A percentile compares a stretch with the other conserved stretches of the same genome.
Evolutionary conservation across 2,329 filamentous ascomycete genomes (phyloP).

Genomic region (Raffaelea ambrosiae): DNA sequence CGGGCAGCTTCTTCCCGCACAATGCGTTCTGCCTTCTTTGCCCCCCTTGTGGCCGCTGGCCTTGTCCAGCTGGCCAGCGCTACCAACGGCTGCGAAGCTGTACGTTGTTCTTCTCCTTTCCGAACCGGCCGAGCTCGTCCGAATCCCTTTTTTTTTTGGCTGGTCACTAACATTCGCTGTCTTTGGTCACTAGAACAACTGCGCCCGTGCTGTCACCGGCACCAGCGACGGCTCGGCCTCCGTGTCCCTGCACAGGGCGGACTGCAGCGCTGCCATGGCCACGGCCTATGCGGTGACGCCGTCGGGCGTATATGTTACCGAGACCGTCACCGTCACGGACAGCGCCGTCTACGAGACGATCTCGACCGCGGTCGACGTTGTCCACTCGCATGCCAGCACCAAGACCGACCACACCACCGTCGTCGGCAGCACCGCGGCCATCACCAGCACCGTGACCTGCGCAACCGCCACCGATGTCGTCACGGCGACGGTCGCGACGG

Average conservation of each 20-base stretch:
- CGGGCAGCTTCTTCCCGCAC: neutral
- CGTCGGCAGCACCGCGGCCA: neutral
- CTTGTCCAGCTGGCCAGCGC: slow-evolving; percentile 3
- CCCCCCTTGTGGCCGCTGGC: neutral
- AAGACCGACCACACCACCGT: neutral
- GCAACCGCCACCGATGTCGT: neutral
- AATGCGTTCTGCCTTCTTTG: slow-evolving; percentile 1
- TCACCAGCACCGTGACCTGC: neutral
- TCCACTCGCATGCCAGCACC: neutral
- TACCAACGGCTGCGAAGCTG: slow-evolving; percentile 1
- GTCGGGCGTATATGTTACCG: neutral
- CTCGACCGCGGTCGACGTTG: neutral
- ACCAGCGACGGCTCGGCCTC: slow-evolving; percentile 1
- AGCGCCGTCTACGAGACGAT: neutral
- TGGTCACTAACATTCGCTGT: neutral
- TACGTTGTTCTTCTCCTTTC: neutral
- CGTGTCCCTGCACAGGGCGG: neutral
- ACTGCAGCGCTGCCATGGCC: slow-evolving; percentile 10
- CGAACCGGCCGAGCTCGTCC: too few relatives aligned
- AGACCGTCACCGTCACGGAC: slow-evolving; percentile 2
- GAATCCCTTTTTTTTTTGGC: neutral
- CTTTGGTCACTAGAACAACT: slow-evolving; percentile 8
- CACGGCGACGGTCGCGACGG: neutral
- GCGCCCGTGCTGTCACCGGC: slow-evolving; percentile 10
- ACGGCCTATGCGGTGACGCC: slow-evolving; percentile 3